Conservation (phyloP, 129 eudicot species). For the Cynara cardunculus region DNA sequence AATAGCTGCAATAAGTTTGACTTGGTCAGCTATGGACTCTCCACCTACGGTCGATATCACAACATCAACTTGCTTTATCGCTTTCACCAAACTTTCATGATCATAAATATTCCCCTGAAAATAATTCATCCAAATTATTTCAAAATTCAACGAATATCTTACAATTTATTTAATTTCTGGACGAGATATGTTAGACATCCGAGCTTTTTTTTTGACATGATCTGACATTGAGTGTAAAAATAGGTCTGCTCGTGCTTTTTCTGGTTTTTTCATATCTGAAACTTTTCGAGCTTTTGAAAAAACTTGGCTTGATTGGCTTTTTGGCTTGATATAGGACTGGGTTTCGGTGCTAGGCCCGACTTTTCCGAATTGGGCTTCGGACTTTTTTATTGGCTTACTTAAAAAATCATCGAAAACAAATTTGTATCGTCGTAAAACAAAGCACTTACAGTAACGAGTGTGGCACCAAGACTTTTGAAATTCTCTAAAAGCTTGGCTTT, state of each 20-base stretch:
- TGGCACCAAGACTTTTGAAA: conserved; percentile 41
- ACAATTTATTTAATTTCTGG: too few relatives aligned
- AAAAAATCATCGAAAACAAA: neutral
- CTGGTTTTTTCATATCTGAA: neutral
- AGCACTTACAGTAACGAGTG: conserved; percentile 22
- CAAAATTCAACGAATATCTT: neutral
- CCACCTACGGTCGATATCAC: conserved; percentile 49
- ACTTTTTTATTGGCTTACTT: neutral
- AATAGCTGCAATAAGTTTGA: conserved; percentile 42
- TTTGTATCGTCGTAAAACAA: neutral
- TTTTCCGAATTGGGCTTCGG: neutral
- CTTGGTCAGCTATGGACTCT: conserved; percentile 35
- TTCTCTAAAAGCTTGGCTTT: conserved; percentile 35
- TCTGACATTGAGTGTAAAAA: neutral
- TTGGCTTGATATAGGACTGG: neutral
- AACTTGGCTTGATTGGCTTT: neutral
- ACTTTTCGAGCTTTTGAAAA: too few relatives aligned
- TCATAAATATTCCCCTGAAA: conserved; percentile 47
- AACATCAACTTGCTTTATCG: conserved; percentile 55
- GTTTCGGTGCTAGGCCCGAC: neutral
- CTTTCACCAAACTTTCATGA: conserved; percentile 46
- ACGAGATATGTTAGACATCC: neutral
- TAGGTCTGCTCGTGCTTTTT: neutral
- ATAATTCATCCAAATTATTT: neutral
- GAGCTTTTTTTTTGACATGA: neutral